Percentiles rank a stretch among this genome's conserved stretches.
These are phyloP conservation scores for Cercospora canescens DNA, from an alignment of 2,329 filamentous ascomycete genomes.

Conservation along the genomic window DNA sequence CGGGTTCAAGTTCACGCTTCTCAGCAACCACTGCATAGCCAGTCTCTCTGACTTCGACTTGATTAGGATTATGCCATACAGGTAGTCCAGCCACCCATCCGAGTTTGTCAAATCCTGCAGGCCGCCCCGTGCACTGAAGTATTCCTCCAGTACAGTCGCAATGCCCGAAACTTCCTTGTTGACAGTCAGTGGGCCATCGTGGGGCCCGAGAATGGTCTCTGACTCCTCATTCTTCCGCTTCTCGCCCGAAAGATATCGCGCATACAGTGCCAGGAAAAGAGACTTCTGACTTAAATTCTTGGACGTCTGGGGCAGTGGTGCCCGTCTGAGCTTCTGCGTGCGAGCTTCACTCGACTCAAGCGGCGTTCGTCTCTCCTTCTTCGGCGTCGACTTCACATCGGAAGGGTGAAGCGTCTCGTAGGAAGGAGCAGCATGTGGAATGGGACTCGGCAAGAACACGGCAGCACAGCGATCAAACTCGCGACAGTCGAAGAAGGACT, in stretches of 20 bases:
- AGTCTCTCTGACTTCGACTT: slow-evolving; percentile 87
- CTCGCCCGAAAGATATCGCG: slow-evolving; percentile 89
- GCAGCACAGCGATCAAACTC: slow-evolving; percentile 93
- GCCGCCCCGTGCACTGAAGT: slow-evolving; percentile 67
- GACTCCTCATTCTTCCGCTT: slow-evolving; percentile 95
- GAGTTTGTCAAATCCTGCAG: slow-evolving; percentile 34
- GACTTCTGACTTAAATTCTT: slow-evolving; percentile 78
- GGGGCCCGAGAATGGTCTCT: slow-evolving; percentile 94
- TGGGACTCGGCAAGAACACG: slow-evolving; percentile 69
- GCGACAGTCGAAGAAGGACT: slow-evolving; percentile 91
- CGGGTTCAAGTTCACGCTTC: slow-evolving; percentile 83
- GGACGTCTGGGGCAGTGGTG: slow-evolving; percentile 15
- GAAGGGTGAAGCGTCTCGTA: slow-evolving; percentile 38
- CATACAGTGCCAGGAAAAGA: slow-evolving; percentile 87
- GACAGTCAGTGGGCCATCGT: slow-evolving; percentile 78
- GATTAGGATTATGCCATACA: slow-evolving; percentile 86
- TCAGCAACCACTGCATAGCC: slow-evolving; percentile 82
- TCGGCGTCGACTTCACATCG: slow-evolving; percentile 48
- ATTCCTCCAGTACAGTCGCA: slow-evolving; percentile 73
- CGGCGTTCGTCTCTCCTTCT: slow-evolving; percentile 1
- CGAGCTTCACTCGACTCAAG: neutral
- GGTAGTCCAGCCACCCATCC: slow-evolving; percentile 92
- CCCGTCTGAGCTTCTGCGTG: slow-evolving; percentile 29
- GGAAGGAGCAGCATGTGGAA: slow-evolving; percentile 48
- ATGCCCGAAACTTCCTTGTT: slow-evolving; percentile 84